phyloP scores from a whole-genome alignment of 345 rosid species.

The Populus ilicifolia region DNA sequence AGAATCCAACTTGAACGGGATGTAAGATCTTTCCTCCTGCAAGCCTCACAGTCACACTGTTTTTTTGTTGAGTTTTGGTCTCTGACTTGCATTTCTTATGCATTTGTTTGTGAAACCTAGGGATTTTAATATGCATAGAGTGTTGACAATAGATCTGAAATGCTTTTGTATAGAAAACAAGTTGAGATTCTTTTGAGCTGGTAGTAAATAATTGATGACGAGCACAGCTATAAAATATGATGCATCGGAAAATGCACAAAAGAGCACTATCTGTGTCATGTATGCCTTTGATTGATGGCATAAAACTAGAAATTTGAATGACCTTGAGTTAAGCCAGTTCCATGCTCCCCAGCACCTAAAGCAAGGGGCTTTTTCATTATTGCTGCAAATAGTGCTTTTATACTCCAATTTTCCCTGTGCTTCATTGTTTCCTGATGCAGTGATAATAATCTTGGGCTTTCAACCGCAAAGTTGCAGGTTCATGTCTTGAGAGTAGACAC shows the following conservation, averaged over 20 bases:
- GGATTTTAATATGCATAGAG: background rate
- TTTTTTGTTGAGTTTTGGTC: conserved; percentile 2
- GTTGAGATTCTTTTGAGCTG: background rate
- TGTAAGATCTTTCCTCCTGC: conserved; percentile 44
- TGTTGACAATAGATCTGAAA: too few species aligned
- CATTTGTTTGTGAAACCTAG: background rate
- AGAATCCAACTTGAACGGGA: conserved; percentile 75
- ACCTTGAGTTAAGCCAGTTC: too few species aligned
- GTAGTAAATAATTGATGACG: background rate
- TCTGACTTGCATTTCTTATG: background rate
- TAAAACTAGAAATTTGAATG: too few species aligned
- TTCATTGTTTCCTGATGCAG: background rate
- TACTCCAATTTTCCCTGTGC: background rate
- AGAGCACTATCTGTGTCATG: background rate
- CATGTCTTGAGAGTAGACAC: too few species aligned
- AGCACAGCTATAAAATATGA: background rate
- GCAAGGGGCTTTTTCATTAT: background rate
- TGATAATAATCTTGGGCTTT: too few species aligned
- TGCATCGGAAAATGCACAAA: background rate
- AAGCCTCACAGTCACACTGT: background rate
- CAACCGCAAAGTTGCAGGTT: too few species aligned
- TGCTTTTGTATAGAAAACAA: too few species aligned
- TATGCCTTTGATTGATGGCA: too few species aligned
- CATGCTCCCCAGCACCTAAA: background rate
- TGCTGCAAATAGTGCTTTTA: too few species aligned